These are phyloP conservation scores for Papiliotrema laurentii DNA, from an alignment of 1,284 basidiomycete species.

Conservation along the genomic window DNA sequence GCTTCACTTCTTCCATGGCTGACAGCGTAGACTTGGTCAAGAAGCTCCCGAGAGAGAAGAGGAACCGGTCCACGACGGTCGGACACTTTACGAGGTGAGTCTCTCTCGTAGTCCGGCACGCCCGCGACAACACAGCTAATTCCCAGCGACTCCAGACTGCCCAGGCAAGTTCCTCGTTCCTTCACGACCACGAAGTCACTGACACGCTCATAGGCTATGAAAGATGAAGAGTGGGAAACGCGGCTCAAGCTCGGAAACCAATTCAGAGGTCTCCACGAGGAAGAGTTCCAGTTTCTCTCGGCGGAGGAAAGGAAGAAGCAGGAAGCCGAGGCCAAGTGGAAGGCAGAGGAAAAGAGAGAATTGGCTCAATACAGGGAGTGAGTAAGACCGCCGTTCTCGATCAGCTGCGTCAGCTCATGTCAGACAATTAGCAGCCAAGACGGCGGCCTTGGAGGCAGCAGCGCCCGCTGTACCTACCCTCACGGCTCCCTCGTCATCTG, in stretches of 20 bases:
- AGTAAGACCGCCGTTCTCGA: conserved; percentile 19
- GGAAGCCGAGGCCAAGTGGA: conserved; percentile 60
- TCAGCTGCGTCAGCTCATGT: background rate
- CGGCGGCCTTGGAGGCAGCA: conserved; percentile 10
- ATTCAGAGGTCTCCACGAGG: conserved; percentile 82
- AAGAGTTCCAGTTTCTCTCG: conserved; percentile 83
- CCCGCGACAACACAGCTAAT: conserved; percentile 7
- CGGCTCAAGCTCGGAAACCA: conserved; percentile 88
- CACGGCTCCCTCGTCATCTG: conserved; percentile 3
- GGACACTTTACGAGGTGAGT: conserved; percentile 82
- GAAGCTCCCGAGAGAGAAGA: conserved; percentile 73
- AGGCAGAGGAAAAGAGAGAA: conserved; percentile 70
- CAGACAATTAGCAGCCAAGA: conserved; percentile 30
- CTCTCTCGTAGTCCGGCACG: conserved; percentile 6
- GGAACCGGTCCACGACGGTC: conserved; percentile 66
- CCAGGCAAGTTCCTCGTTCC: conserved; percentile 58
- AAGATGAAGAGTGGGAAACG: conserved; percentile 92
- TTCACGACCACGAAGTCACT: background rate
- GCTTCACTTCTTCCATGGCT: background rate
- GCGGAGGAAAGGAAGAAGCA: conserved; percentile 70
- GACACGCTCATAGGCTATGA: conserved; percentile 58
- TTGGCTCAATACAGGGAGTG: conserved; percentile 65
- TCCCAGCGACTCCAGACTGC: conserved; percentile 50
- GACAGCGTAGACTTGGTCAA: conserved; percentile 62
- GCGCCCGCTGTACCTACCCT: background rate